phyloP scores from a whole-genome alignment of 768 basidiomycete genomes.

The Panaeolus cyanescens region DNA sequence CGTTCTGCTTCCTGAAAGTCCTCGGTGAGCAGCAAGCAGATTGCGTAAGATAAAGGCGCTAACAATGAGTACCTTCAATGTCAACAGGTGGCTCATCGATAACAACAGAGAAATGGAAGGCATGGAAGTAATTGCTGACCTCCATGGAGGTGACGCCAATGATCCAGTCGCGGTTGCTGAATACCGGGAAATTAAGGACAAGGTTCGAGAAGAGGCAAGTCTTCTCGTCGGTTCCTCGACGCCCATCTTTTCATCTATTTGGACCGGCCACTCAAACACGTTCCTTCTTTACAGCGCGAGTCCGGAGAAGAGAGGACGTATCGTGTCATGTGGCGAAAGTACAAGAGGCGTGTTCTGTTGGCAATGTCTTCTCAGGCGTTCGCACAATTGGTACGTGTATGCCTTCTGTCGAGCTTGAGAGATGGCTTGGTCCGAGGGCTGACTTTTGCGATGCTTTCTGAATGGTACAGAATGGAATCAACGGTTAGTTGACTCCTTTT shows the following conservation, averaged over 20 bases:
- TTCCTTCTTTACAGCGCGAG: slow-evolving; percentile 52
- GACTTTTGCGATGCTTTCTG: slow-evolving; percentile 3
- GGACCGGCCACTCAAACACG: background rate
- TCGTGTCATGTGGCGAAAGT: slow-evolving; percentile 80
- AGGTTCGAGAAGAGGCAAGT: slow-evolving; percentile 68
- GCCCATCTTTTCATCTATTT: background rate
- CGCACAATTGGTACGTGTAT: slow-evolving; percentile 79
- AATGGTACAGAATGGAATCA: slow-evolving; percentile 82
- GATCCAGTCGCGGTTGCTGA: slow-evolving; percentile 75
- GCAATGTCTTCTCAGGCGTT: slow-evolving; percentile 97
- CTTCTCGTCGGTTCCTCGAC: background rate
- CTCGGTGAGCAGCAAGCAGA: slow-evolving; percentile 50
- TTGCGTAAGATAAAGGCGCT: slow-evolving; percentile 18
- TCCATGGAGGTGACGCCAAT: slow-evolving; percentile 81
- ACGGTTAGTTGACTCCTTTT: slow-evolving; percentile 55
- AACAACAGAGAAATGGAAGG: slow-evolving; percentile 82
- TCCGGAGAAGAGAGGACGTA: slow-evolving; percentile 80
- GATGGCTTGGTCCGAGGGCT: slow-evolving; percentile 10
- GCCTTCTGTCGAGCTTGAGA: slow-evolving; percentile 3
- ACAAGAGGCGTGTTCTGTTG: slow-evolving; percentile 84
- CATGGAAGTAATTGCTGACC: slow-evolving; percentile 81
- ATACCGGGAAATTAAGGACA: slow-evolving; percentile 87
- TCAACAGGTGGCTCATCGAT: slow-evolving; percentile 83
- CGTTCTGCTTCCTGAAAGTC: slow-evolving; percentile 87
- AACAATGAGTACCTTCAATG: slow-evolving; percentile 17